Conservation (phyloP, 2,329 filamentous ascomycete species). For the Ilyonectria robusta region DNA sequence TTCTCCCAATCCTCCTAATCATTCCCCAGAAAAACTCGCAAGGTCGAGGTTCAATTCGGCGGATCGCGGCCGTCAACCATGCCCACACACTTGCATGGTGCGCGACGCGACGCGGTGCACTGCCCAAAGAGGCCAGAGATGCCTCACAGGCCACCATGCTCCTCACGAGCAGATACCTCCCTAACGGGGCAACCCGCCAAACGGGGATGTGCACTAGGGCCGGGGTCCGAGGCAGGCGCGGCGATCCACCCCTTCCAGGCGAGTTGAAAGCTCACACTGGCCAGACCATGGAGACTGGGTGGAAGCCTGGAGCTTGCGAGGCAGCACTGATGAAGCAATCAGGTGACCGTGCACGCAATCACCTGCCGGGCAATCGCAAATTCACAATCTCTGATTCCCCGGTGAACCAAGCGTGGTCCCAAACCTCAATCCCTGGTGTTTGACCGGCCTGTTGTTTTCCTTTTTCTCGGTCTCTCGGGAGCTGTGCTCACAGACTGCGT, state of each 20-base stretch:
- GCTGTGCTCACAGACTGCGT: slow-evolving; percentile 27
- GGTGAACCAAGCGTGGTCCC: not conserved
- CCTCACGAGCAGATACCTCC: slow-evolving; percentile 13
- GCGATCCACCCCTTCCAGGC: slow-evolving; percentile 27
- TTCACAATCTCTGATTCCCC: not conserved
- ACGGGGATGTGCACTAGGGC: slow-evolving; percentile 13
- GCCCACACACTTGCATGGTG: slow-evolving; percentile 9
- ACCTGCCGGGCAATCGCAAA: not conserved
- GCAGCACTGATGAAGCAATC: not conserved
- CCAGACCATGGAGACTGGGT: slow-evolving; percentile 3
- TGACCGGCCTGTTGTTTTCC: slow-evolving; percentile 1
- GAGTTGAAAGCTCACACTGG: slow-evolving; percentile 11
- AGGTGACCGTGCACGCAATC: not conserved
- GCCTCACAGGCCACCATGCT: slow-evolving; percentile 15
- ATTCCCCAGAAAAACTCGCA: not conserved
- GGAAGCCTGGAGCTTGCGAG: slow-evolving; percentile 14
- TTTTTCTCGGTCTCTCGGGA: slow-evolving; percentile 22
- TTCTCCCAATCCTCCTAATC: not conserved
- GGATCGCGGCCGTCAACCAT: slow-evolving; percentile 3
- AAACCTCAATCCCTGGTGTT: not conserved
- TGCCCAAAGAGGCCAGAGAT: slow-evolving; percentile 26
- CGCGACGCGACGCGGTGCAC: slow-evolving; percentile 29
- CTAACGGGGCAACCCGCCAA: slow-evolving; percentile 20
- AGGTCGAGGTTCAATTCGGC: not conserved
- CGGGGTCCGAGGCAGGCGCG: slow-evolving; percentile 26